Evolutionary conservation across 306 rosid genomes (phyloP).

Genomic region (Prosopis cineraria): DNA sequence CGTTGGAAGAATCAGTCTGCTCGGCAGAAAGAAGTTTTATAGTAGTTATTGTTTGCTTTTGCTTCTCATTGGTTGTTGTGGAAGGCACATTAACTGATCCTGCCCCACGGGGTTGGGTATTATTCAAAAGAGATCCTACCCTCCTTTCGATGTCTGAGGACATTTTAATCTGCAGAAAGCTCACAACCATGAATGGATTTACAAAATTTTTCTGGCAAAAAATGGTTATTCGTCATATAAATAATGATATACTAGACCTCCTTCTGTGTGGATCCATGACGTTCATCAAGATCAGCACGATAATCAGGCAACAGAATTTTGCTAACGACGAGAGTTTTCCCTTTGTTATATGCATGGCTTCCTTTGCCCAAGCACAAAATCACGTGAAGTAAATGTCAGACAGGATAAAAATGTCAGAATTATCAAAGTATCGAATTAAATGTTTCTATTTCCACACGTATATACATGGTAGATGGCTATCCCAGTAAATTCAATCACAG

Average conservation of each 20-base stretch:
- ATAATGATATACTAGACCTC: slow-evolving; percentile 55
- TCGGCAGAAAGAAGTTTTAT: slow-evolving; percentile 37
- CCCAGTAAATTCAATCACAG: slow-evolving; percentile 13
- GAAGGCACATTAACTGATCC: slow-evolving; percentile 40
- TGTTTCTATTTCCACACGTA: neutral
- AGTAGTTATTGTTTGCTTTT: slow-evolving; percentile 42
- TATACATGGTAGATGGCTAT: slow-evolving; percentile 22
- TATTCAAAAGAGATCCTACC: slow-evolving; percentile 80
- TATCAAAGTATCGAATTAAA: neutral
- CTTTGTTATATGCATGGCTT: slow-evolving; percentile 91
- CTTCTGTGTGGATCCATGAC: slow-evolving; percentile 88
- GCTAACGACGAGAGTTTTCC: slow-evolving; percentile 88
- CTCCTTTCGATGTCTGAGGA: slow-evolving; percentile 75
- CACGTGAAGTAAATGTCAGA: slow-evolving; percentile 43
- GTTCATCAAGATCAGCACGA: slow-evolving; percentile 96
- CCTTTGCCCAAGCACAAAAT: slow-evolving; percentile 69
- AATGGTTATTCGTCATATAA: slow-evolving; percentile 14
- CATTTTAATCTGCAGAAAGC: slow-evolving; percentile 75
- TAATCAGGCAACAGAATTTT: slow-evolving; percentile 92
- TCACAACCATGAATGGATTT: slow-evolving; percentile 1
- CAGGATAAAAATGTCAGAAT: slow-evolving; percentile 9
- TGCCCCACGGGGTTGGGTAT: slow-evolving; percentile 48
- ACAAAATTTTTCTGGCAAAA: slow-evolving; percentile 15
- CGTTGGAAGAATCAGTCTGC: slow-evolving; percentile 55
- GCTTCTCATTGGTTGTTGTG: slow-evolving; percentile 44